Evolutionary conservation across 75 land plant species (phyloP).

Genomic region (Adiantum capillusveneris): DNA sequence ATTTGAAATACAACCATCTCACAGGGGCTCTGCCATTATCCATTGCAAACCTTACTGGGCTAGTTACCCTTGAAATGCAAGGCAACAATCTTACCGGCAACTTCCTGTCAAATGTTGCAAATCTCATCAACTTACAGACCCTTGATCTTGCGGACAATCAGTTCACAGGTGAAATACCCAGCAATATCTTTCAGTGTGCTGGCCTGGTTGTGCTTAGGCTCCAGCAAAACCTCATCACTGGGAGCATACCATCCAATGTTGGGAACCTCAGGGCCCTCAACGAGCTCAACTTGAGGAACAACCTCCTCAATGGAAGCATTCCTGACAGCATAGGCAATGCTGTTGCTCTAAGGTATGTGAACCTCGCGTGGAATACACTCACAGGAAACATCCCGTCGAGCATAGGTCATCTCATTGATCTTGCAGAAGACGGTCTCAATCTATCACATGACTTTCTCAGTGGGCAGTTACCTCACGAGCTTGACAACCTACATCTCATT

Average conservation of each 20-base stretch:
- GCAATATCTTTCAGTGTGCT: neutral
- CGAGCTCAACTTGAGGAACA: neutral
- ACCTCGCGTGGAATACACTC: conserved; percentile 5
- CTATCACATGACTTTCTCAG: conserved; percentile 22
- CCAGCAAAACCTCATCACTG: neutral
- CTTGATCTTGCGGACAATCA: neutral
- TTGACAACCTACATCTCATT: conserved; percentile 12
- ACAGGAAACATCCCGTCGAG: conserved; percentile 1
- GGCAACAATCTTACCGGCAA: neutral
- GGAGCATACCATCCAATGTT: conserved; percentile 3
- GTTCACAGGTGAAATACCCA: conserved; percentile 4
- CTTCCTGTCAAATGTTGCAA: neutral
- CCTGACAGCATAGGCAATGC: conserved; percentile 9
- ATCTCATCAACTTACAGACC: neutral
- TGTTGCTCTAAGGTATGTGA: neutral
- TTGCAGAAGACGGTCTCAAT: conserved; percentile 15
- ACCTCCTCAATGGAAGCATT: conserved; percentile 13
- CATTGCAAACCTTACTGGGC: conserved; percentile 52
- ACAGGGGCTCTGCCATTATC: conserved; percentile 60
- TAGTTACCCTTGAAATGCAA: conserved; percentile 33
- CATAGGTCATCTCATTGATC: neutral
- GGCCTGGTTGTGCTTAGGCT: neutral
- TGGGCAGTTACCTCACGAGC: conserved; percentile 19
- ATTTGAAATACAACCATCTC: conserved; percentile 28
- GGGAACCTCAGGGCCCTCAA: neutral